A percentile compares a stretch with the other conserved stretches of the same genome.
These are phyloP conservation scores for Pythium angustatum DNA, from an alignment of 352 stramenopile species.

Conservation along the genomic window DNA sequence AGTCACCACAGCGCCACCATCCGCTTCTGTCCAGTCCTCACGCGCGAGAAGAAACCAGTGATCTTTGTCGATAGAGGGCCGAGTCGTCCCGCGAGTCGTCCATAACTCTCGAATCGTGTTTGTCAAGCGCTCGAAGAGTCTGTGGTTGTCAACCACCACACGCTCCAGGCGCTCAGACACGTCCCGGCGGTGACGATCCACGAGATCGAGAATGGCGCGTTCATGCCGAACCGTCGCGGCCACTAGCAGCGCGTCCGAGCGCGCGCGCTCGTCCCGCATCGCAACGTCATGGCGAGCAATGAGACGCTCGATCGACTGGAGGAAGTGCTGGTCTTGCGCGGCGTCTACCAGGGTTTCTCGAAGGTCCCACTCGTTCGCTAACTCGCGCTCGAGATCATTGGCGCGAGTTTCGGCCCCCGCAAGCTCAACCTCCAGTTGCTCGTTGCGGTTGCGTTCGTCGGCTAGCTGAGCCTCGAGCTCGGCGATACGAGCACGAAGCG, in stretches of 20 bases:
- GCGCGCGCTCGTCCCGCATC: slow-evolving; percentile 1
- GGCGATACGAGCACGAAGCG: too few relatives aligned
- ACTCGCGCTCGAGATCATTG: slow-evolving; percentile 1
- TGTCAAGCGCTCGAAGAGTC: not conserved
- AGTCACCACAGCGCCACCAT: slow-evolving; percentile 1
- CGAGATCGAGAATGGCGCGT: not conserved
- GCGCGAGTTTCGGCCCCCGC: not conserved
- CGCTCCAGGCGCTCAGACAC: not conserved
- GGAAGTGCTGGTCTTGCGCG: not conserved
- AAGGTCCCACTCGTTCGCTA: slow-evolving; percentile 2
- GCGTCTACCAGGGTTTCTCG: not conserved
- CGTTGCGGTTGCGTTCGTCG: not conserved
- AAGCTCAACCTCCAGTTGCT: not conserved
- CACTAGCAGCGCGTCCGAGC: not conserved
- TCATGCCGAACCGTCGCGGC: not conserved
- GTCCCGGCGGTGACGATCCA: not conserved
- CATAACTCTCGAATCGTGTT: not conserved
- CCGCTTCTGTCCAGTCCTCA: not conserved
- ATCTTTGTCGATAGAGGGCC: slow-evolving; percentile 6
- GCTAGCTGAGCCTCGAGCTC: not conserved
- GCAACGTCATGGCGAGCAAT: not conserved
- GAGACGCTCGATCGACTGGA: not conserved
- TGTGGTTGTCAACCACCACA: not conserved
- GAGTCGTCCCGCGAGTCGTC: not conserved
- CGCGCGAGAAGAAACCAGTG: slow-evolving; percentile 15